A percentile compares a stretch with the other conserved stretches of the same genome.
Conservation (phyloP, 148 eudicot species). For the Nepenthes gracilis region DNA sequence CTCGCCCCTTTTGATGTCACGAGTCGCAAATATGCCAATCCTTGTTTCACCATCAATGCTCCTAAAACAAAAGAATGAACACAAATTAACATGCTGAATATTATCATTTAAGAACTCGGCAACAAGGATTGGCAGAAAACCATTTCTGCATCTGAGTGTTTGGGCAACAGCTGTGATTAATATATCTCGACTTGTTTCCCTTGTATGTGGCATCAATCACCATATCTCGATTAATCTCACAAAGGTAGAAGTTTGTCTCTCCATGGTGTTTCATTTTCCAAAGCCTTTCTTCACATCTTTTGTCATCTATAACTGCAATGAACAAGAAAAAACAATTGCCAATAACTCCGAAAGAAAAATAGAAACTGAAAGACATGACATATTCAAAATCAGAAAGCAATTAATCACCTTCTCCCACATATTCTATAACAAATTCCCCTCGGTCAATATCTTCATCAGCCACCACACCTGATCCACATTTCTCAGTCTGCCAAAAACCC, state of each 20-base stretch:
- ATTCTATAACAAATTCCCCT: conserved; percentile 92
- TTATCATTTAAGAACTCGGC: conserved; percentile 4
- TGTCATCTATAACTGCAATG: conserved; percentile 92
- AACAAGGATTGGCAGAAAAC: conserved; percentile 24
- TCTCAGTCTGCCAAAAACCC: conserved; percentile 72
- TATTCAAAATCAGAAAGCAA: conserved; percentile 2
- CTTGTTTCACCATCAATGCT: conserved; percentile 94
- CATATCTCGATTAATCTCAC: conserved; percentile 97
- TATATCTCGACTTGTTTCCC: conserved; percentile 97
- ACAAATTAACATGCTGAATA: conserved; percentile 7
- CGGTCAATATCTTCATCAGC: conserved; percentile 89
- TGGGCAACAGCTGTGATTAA: conserved; percentile 97
- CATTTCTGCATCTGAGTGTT: conserved; percentile 99
- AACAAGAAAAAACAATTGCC: conserved; percentile 8
- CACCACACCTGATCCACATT: conserved; percentile 93
- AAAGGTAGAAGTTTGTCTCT: conserved; percentile 89
- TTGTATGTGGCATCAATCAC: conserved; percentile 97
- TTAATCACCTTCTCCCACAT: conserved; percentile 93
- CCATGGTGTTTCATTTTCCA: conserved; percentile 96
- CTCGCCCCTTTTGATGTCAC: conserved; percentile 84
- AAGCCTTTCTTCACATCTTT: conserved; percentile 92
- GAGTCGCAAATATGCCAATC: conserved; percentile 93
- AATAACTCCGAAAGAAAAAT: not conserved
- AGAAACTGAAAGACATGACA: not conserved
- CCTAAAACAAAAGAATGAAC: conserved; percentile 31